Evolutionary conservation across 2,329 filamentous ascomycete genomes (phyloP).

Genomic region (Pochonia chlamydosporia): DNA sequence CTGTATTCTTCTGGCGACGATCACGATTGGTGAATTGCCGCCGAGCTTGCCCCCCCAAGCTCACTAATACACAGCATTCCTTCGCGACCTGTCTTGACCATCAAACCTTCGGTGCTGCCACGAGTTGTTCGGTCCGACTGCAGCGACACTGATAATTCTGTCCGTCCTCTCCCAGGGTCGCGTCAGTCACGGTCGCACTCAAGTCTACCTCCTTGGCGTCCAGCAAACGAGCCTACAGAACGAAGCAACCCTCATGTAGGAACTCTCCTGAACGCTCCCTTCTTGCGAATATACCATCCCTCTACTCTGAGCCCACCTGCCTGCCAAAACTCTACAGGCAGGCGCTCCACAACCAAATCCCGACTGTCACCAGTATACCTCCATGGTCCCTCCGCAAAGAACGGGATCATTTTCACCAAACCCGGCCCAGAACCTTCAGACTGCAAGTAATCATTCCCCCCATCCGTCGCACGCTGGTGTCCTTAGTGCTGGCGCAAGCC

Average conservation of each 20-base stretch:
- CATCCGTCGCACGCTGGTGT: slow-evolving; percentile 51
- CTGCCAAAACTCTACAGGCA: slow-evolving; percentile 29
- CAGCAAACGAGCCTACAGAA: slow-evolving; percentile 9
- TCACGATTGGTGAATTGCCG: slow-evolving; percentile 16
- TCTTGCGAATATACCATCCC: slow-evolving; percentile 20
- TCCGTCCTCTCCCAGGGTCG: not conserved
- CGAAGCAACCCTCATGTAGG: slow-evolving; percentile 27
- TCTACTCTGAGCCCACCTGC: slow-evolving; percentile 24
- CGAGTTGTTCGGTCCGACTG: not conserved
- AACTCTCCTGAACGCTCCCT: slow-evolving; percentile 18
- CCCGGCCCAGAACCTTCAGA: slow-evolving; percentile 52
- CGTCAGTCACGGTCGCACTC: not conserved
- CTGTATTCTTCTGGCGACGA: not conserved
- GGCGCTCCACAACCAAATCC: slow-evolving; percentile 26
- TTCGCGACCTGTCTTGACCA: slow-evolving; percentile 3
- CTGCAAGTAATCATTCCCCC: slow-evolving; percentile 49
- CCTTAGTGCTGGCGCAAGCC: slow-evolving; percentile 55
- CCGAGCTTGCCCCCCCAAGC: slow-evolving; percentile 15
- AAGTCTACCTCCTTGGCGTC: not conserved
- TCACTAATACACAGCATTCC: slow-evolving; percentile 18
- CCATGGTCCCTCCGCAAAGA: slow-evolving; percentile 56
- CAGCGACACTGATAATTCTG: not conserved
- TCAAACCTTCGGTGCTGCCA: not conserved
- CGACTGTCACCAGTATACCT: slow-evolving; percentile 31
- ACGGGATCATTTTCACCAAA: slow-evolving; percentile 60